A percentile compares a stretch with the other conserved stretches of the same genome.
These are phyloP conservation scores for Balakata baccata DNA, from an alignment of 345 rosid species.

Conservation along the genomic window DNA sequence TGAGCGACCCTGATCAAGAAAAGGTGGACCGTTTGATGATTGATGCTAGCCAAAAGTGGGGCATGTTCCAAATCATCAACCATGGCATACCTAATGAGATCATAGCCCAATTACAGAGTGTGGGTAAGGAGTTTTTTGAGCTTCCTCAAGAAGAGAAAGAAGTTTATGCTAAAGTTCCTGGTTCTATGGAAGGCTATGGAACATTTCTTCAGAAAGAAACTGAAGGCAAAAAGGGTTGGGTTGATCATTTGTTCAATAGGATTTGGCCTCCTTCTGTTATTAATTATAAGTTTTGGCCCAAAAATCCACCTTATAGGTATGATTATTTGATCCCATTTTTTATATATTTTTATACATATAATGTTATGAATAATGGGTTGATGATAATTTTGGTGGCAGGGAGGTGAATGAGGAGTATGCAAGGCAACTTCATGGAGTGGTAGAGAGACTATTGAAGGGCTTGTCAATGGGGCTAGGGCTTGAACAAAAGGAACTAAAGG, in stretches of 20 bases:
- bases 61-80: conserved; percentile 62
- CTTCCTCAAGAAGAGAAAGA: conserved; percentile 64
- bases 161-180: conserved; percentile 43
- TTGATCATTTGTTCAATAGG: conserved; percentile 72
- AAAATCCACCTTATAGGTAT: conserved; percentile 69
- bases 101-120: conserved; percentile 44
- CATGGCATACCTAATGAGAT: conserved; percentile 52
- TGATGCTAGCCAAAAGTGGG: conserved; percentile 49
- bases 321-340: conserved; percentile 76
- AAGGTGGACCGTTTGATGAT: conserved; percentile 24
- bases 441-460: conserved; percentile 42
- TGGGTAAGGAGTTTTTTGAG: conserved; percentile 62
- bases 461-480: conserved; percentile 67
- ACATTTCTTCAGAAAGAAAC: conserved; percentile 36
- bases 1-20: conserved; percentile 32
- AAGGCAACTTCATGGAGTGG: conserved; percentile 39
- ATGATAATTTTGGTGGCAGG: conserved; percentile 27
- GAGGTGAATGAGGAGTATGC: conserved; percentile 78
- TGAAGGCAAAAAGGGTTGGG: conserved; percentile 67
- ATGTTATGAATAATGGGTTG: no score
- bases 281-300: conserved; percentile 70
- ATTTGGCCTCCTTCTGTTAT: conserved; percentile 69
- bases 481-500: conserved; percentile 41
- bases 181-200: conserved; percentile 31
- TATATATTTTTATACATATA: conserved; percentile 44